Base-by-base conservation (phyloP, 805 yeast species). In the Jamesozyma rosinii region DNA sequence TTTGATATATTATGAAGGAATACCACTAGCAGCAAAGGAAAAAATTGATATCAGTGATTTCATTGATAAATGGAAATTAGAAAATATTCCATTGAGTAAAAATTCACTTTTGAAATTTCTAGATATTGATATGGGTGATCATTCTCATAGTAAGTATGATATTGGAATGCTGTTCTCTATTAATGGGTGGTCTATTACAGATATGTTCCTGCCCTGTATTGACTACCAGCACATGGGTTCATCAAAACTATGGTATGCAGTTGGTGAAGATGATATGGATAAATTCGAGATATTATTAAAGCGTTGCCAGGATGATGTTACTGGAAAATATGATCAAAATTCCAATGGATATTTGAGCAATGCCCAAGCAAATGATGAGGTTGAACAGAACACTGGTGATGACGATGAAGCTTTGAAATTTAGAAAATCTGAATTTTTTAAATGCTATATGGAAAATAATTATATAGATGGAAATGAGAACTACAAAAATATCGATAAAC, bases 201-300 rank as follows among this genome's bases (percentile, higher is more conserved):
- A 81, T 49, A 82, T 76, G 47, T 75, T 74, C 57, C 57, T 81
- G 2, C 76, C 77, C 36, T 54, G 66, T 10, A 62, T 71, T 24
- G 77, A 76, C 52, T 80, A 70, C 47, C 75, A 71, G 37, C 77
- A 76, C 48, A 49, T 67, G 39, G 89, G 88, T 2, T 73, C 74
- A 5, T 53, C 67, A 13, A 75, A 72, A 52, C 52, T 74, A 17
- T 79, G 86, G 84, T 79, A 76, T 47, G 70, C 79, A 43, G 68
- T 82, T n/a, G 74, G 81, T 0, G 81, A 79, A 14, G 64, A 66
- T 51, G 76, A 75, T 41, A 70, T 70, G 42, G 69, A 59, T 2
- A 71, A 70, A 44, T 80, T 74, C 53, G 85, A 81, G 52, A 40
- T 46, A 3, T 29, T 41, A 24, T 31, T 50, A 1, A 30, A 35